Conservation (phyloP, 2,329 filamentous ascomycete genomes). For the Magnaporthales sp. region DNA sequence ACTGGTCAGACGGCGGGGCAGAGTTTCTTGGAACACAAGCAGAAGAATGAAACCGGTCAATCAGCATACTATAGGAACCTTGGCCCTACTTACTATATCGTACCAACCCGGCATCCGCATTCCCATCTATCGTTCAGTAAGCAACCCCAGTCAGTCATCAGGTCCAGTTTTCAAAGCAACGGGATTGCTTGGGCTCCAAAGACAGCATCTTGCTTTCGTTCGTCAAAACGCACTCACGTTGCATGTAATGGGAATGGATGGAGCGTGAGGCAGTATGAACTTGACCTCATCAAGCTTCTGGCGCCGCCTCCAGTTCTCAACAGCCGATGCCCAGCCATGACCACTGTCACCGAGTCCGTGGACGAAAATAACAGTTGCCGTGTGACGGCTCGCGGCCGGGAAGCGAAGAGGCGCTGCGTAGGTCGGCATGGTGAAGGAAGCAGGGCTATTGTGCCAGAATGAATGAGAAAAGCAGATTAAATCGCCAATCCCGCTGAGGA, state of each 20-base stretch:
- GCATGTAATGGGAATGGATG: constrained; percentile 71
- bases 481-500: background rate
- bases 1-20: background rate
- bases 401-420: constrained; percentile 52
- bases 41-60: background rate
- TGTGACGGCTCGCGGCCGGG: constrained; percentile 74
- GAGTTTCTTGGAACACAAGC: constrained; percentile 1
- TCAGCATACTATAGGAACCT: background rate
- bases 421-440: background rate
- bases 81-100: constrained; percentile 52
- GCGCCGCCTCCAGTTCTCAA: constrained; percentile 78
- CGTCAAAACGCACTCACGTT: constrained; percentile 35
- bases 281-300: constrained; percentile 80
- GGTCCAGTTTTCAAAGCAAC: background rate
- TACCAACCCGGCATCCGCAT: constrained; percentile 75
- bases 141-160: constrained; percentile 4
- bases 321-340: constrained; percentile 69
- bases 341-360: constrained; percentile 87
- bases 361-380: constrained; percentile 87
- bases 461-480: background rate
- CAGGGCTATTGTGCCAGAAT: background rate
- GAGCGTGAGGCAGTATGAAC: constrained; percentile 91
- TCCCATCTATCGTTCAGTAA: background rate
- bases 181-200: background rate
- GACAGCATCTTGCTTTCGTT: background rate